A percentile compares a stretch with the other conserved stretches of the same genome.
Conservation (phyloP, 2,329 filamentous ascomycete species). For the Pestalotiopsis sp. region DNA sequence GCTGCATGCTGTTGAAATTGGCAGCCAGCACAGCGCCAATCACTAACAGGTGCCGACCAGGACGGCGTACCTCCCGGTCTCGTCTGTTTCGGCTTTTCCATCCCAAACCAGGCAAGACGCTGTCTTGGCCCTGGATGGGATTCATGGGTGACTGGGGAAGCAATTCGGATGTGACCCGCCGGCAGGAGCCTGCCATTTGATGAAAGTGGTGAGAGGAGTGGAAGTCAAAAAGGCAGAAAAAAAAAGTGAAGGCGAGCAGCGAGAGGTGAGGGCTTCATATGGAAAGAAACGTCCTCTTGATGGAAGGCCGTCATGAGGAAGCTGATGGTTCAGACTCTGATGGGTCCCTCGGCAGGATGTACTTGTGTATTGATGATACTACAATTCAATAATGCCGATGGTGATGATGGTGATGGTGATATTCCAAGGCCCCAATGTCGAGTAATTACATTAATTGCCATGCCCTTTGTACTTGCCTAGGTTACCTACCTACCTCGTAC, state of each 20-base stretch:
- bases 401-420: background rate
- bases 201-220: background rate
- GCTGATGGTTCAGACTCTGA: too few species aligned
- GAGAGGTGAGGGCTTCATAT: too few species aligned
- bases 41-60: background rate
- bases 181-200: background rate
- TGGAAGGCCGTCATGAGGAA: too few species aligned
- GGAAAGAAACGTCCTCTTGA: too few species aligned
- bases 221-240: background rate
- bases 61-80: background rate
- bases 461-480: background rate
- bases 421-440: background rate
- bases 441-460: background rate
- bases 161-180: constrained; percentile 8
- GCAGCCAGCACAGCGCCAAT: background rate
- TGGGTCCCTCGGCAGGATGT: too few species aligned
- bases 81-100: constrained; percentile 4
- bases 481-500: too few species aligned
- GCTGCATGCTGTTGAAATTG: constrained; percentile 1
- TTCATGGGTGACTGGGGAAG: constrained; percentile 6
- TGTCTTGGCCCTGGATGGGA: background rate
- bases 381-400: background rate
- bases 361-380: background rate
- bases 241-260: background rate
- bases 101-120: constrained; percentile 9